Base-by-base conservation (phyloP, 768 basidiomycete species). In the Pluteus cervinus region DNA sequence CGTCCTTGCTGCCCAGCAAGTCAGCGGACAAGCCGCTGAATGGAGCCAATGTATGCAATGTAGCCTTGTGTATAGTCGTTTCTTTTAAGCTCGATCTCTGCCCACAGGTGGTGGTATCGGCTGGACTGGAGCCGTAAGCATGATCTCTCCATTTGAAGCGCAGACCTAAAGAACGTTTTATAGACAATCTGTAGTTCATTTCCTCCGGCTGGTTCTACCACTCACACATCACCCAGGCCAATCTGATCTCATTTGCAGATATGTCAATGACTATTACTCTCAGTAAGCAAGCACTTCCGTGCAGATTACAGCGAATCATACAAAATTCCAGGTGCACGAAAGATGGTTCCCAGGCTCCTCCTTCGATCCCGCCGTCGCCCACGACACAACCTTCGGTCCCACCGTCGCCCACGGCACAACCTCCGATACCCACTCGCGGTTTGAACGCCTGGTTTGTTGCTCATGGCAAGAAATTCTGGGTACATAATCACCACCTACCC, bases 381-480 rank as follows among this genome's bases (percentile, higher is more conserved):
- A 41, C 53, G 9, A 40, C 28, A 32, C 33, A 33, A 42, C 4
- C 15, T 42, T 4, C 45, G 5, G 6, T 35, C 9, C 26, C 50
- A 4, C 44, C 50, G 9, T 33, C 28, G 32, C 33, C 35, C 43
- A 51, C 51, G 7, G 43, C 33, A 5, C 37, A 40, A 18, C 40
- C 36, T 11, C 44, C 50, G 9, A n/a, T n/a, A n/a, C n/a, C n/a
- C n/a, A 51, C 51, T 10, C 41, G 37, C 10, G 43, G 42, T 4
- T 52, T 62, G 5, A 50, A 61, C 40, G 50, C 42, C 21, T 55
- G 56, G 28, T 55, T 61, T 36, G 46, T 50, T 22, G 49, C 52
- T 17, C 56, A 58, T 35, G 59, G 60, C 36, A 61, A 56, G 51
- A 55, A 55, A 29, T 62, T 60, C 56, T 62, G 58, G 57, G 60